Evolutionary conservation across 805 yeast genomes (phyloP), one percentile per base, ranked within the genome.

Genomic region (Monosporozyma unispora): DNA sequence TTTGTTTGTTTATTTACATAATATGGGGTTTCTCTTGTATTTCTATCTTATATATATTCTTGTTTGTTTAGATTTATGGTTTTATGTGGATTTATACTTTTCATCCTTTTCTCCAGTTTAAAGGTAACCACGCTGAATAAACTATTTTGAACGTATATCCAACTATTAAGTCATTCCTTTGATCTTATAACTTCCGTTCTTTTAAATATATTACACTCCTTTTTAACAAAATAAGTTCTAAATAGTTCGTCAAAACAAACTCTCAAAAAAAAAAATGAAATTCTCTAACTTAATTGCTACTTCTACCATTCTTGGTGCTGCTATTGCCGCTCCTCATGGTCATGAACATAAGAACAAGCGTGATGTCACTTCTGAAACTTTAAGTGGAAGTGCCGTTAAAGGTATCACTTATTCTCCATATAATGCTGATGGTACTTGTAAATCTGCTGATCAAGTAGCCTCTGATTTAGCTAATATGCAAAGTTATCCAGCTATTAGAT

Each of bases 321-420:
- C 76, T 46, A 52, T 75, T 39, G 84, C 87, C 53, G 79, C 77
- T 48, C 87, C 88, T 51, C 84, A 78, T 57, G 77, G 73, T 55
- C 88, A 84, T 68, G 80, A 79, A 63, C 62, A 59, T 47, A 55
- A 56, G 37, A 54, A 58, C 40, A 79, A 75, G 62, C 80, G 81
- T 72, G 80, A 71, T 58, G 76, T 75, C 45, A 66, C 74, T 40
- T 51, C 69, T 29, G 54, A 71, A 22, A 55, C 71, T 21, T 47
- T 70, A n/a, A 52, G 73, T 56, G 70, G 61, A 63, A 72, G 73
- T 29, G 75, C 77, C 55, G 74, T 82, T 54, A 80, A 76, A 68
- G 95, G 93, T 77, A 73, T 86, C 61, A 80, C 89, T 52, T 86
- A 86, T 77, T 80, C 91, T 48, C 95, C 95, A 60, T 86, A 86